These are phyloP conservation scores for Ogataea nitratoaversa DNA, from an alignment of 805 yeast species.

Conservation along the genomic window DNA sequence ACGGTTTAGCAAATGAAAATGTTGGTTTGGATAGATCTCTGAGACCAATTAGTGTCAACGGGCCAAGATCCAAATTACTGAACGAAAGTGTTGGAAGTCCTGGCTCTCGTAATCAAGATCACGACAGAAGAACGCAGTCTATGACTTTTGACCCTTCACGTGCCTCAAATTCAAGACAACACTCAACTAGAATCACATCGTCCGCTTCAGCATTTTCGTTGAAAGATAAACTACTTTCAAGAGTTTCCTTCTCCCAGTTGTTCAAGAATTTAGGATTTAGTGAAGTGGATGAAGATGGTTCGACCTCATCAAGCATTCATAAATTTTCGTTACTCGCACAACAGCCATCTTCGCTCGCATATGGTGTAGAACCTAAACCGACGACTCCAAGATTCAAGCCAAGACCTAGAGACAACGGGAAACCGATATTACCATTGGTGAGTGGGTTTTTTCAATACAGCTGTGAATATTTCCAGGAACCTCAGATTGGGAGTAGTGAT, in stretches of 20 bases:
- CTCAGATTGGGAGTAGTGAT: slow-evolving; percentile 84
- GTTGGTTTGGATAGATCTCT: slow-evolving; percentile 2
- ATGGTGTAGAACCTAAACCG: slow-evolving; percentile 48
- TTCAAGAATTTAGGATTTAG: slow-evolving; percentile 22
- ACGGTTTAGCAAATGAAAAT: neutral
- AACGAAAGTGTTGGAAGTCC: neutral
- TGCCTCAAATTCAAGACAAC: neutral
- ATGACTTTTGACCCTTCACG: slow-evolving; percentile 13
- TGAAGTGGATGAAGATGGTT: slow-evolving; percentile 19
- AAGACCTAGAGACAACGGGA: slow-evolving; percentile 23
- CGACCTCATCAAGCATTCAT: slow-evolving; percentile 15
- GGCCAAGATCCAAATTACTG: slow-evolving; percentile 3
- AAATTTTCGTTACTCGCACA: slow-evolving; percentile 23
- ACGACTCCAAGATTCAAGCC: slow-evolving; percentile 50
- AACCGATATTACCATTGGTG: slow-evolving; percentile 49
- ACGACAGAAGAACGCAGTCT: slow-evolving; percentile 23
- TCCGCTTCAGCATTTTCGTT: slow-evolving; percentile 22
- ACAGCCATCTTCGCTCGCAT: slow-evolving; percentile 26
- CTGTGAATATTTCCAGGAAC: slow-evolving; percentile 92
- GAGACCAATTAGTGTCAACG: slow-evolving; percentile 9
- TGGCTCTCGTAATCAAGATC: neutral
- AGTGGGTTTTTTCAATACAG: slow-evolving; percentile 71
- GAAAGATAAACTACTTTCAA: slow-evolving; percentile 19
- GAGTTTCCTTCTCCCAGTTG: slow-evolving; percentile 14
- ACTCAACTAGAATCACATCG: slow-evolving; percentile 16